phyloP scores from a whole-genome alignment of 2,329 filamentous ascomycete genomes.

The Xylariaceae sp. region DNA sequence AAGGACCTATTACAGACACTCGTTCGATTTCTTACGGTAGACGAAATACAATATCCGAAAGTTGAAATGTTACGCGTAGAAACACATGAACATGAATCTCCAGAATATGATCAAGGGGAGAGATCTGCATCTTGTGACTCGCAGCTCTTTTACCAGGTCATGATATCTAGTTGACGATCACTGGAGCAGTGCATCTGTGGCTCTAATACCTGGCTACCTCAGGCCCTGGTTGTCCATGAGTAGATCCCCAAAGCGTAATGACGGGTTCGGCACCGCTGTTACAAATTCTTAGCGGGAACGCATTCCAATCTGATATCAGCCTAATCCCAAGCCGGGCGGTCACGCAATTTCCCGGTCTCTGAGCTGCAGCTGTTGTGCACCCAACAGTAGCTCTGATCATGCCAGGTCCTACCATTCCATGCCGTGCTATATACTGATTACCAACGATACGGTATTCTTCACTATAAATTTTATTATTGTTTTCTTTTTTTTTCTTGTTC shows the following conservation, averaged over 20 bases:
- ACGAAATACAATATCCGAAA: neutral
- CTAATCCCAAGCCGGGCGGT: constrained; percentile 7
- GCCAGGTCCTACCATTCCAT: neutral
- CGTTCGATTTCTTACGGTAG: neutral
- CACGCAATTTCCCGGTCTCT: constrained; percentile 6
- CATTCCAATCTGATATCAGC: constrained; percentile 8
- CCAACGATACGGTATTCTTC: neutral
- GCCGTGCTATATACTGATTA: neutral
- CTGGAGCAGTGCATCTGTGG: no score
- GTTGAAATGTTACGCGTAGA: neutral
- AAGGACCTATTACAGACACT: neutral
- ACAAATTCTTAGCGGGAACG: neutral
- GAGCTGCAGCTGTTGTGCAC: constrained; percentile 9
- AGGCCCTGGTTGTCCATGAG: no score
- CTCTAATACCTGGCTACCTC: no score
- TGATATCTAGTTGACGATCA: no score
- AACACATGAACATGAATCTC: neutral
- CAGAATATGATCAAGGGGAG: neutral
- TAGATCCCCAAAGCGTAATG: no score
- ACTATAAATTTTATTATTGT: no score
- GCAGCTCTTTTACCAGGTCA: neutral
- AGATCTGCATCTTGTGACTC: neutral
- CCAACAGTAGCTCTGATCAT: constrained; percentile 11
- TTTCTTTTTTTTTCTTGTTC: no score
- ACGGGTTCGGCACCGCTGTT: no score